Evolutionary conservation across 1,139 yeast genomes (phyloP).

Genomic region (Suhomyces coccinellae): DNA sequence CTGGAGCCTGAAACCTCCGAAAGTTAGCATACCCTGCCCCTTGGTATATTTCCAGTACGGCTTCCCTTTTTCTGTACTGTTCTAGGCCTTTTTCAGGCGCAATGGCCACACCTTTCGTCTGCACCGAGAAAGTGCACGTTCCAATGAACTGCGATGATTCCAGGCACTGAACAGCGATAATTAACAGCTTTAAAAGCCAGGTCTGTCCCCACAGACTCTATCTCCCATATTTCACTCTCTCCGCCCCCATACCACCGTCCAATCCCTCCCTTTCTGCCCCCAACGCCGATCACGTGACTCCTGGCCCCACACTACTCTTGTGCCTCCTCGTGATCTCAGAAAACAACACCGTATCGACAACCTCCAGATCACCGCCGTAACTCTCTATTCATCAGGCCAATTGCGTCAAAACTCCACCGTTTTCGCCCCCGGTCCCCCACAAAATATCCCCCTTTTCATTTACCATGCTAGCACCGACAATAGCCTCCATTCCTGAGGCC

Average conservation of each 20-base stretch:
- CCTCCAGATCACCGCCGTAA: background rate
- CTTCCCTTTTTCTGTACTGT: no score
- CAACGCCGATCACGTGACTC: background rate
- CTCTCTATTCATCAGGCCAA: background rate
- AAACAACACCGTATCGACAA: conserved; percentile 13
- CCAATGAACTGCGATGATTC: no score
- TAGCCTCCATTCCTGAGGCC: conserved; percentile 53
- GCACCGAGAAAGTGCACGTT: no score
- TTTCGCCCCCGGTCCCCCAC: background rate
- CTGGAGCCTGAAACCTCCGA: no score
- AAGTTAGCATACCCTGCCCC: no score
- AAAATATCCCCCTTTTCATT: background rate
- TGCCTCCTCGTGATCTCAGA: conserved; percentile 7
- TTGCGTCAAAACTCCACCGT: background rate
- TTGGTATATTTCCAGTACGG: no score
- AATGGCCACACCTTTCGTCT: no score
- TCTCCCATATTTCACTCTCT: background rate
- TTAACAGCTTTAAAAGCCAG: no score
- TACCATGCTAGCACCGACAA: conserved; percentile 42
- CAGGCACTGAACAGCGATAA: no score
- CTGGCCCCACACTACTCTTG: background rate
- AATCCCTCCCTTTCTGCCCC: background rate
- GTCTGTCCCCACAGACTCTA: background rate
- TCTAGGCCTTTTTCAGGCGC: no score
- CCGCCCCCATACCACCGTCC: background rate